phyloP scores from a whole-genome alignment of 2,329 filamentous ascomycete species.

The Colletotrichum orchidophilum region DNA sequence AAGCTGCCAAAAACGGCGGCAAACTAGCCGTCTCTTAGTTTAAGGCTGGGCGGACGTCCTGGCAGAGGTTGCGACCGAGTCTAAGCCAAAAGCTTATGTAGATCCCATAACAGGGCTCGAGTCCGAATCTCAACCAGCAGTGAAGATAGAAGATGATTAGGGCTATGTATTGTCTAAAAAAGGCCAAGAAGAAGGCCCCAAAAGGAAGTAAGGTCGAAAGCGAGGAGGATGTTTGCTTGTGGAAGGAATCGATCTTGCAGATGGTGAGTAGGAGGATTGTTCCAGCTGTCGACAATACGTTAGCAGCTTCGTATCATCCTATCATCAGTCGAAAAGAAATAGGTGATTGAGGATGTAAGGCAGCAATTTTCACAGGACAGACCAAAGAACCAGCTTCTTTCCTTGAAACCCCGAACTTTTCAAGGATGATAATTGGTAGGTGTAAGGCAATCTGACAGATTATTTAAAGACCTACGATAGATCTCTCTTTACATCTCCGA shows the following conservation, averaged over 20 bases:
- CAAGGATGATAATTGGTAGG: too few relatives aligned
- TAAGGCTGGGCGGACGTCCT: too few relatives aligned
- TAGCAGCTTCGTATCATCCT: background rate
- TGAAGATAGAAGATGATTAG: background rate
- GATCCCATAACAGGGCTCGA: background rate
- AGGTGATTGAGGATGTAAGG: too few relatives aligned
- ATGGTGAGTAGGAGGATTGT: background rate
- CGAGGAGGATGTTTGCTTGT: background rate
- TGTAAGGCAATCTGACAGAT: too few relatives aligned
- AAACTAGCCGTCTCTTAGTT: too few relatives aligned
- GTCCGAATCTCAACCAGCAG: background rate
- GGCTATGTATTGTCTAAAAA: background rate
- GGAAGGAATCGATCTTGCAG: background rate
- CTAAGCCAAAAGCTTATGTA: background rate
- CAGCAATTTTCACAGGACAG: too few relatives aligned
- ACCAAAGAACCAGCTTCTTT: too few relatives aligned
- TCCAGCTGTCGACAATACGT: background rate
- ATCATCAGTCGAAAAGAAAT: constrained; percentile 40
- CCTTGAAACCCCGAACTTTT: too few relatives aligned
- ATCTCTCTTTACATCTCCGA: too few relatives aligned
- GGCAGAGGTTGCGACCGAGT: background rate
- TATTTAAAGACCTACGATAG: too few relatives aligned
- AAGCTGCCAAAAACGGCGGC: too few relatives aligned
- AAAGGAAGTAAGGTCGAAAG: background rate
- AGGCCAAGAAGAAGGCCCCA: constrained; percentile 3